Conservation (phyloP, 2,329 filamentous ascomycete species). For the Ophiostoma perfectum region DNA sequence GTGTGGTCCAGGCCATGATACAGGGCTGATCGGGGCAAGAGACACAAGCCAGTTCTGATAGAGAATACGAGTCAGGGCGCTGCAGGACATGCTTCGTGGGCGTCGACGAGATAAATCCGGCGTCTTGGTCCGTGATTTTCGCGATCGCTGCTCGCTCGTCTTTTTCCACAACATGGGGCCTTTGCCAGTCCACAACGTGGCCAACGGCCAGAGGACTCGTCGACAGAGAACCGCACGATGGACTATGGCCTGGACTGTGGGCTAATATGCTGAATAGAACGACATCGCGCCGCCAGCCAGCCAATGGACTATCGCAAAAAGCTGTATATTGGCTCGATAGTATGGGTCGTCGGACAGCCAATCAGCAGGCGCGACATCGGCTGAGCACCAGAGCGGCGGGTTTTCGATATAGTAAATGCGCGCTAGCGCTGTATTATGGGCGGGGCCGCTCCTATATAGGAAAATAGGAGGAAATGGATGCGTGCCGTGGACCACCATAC, state of each 20-base stretch:
- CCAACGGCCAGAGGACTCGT: no score
- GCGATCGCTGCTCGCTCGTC: not conserved
- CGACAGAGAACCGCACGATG: no score
- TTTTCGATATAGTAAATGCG: not conserved
- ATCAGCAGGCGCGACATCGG: not conserved
- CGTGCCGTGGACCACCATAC: not conserved
- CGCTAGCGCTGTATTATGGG: not conserved
- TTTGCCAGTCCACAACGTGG: not conserved
- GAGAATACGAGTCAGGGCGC: no score
- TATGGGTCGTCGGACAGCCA: not conserved
- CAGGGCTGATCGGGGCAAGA: not conserved
- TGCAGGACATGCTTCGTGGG: no score
- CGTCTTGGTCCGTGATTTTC: not conserved
- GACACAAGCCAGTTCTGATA: not conserved
- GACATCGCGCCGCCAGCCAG: not conserved
- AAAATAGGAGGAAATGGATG: slow-evolving; percentile 7
- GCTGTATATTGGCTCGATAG: slow-evolving; percentile 4
- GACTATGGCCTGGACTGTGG: no score
- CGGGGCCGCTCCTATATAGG: not conserved
- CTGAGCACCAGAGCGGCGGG: no score
- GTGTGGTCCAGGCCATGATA: not conserved
- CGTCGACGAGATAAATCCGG: not conserved
- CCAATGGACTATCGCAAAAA: not conserved
- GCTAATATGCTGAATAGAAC: slow-evolving; percentile 4
- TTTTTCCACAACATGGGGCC: not conserved